Percentiles rank a stretch among this genome's conserved stretches.
These are phyloP conservation scores for Lycium ferocissimum DNA, from an alignment of 257 asterid species.

Conservation along the genomic window DNA sequence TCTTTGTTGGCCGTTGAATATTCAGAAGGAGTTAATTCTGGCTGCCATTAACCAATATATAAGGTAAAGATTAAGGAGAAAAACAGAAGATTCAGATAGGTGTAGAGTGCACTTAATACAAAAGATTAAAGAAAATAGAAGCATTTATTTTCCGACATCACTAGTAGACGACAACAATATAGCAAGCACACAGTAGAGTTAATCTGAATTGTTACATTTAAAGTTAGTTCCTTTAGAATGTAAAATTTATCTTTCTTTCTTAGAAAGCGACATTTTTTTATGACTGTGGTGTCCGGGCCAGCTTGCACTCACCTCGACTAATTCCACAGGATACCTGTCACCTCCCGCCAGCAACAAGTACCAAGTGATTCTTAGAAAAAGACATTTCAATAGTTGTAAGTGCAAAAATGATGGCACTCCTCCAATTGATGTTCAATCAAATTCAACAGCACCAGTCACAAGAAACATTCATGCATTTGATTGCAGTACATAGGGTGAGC, in stretches of 20 bases:
- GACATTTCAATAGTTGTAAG: not conserved
- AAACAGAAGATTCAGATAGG: not conserved
- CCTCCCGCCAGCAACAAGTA: too few species aligned
- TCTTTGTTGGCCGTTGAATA: conserved; percentile 84
- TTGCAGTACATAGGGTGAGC: conserved; percentile 20
- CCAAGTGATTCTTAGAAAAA: not conserved
- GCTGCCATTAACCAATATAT: conserved; percentile 58
- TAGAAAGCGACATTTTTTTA: not conserved
- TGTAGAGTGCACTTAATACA: conserved; percentile 9
- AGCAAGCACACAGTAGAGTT: not conserved
- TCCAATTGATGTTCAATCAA: not conserved
- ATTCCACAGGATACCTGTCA: too few species aligned
- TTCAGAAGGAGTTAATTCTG: conserved; percentile 74
- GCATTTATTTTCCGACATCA: not conserved
- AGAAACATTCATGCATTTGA: conserved; percentile 11
- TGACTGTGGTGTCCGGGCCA: too few species aligned
- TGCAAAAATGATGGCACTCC: not conserved
- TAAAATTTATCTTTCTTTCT: not conserved
- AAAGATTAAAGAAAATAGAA: not conserved
- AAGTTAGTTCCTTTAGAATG: not conserved
- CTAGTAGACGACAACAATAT: not conserved
- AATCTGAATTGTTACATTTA: not conserved
- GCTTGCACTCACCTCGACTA: too few species aligned
- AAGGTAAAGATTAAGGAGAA: conserved; percentile 25
- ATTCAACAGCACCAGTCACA: not conserved